Percentiles rank a stretch among this genome's conserved stretches.
phyloP scores from a whole-genome alignment of 176 grass and related monocot species.

The Ananas comosus region DNA sequence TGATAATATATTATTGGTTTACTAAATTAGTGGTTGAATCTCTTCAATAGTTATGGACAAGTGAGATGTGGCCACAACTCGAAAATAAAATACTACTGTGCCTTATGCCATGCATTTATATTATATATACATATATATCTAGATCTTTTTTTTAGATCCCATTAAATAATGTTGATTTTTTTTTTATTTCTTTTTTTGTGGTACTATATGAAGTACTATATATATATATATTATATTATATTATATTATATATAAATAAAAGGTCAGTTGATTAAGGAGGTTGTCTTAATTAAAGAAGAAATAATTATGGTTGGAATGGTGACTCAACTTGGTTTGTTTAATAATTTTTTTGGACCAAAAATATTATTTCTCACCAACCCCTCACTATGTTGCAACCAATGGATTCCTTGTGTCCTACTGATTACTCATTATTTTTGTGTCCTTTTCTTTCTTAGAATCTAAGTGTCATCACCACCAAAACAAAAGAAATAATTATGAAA shows the following conservation, averaged over 20 bases:
- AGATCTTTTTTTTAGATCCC: no score
- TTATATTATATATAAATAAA: neutral
- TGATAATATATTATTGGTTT: neutral
- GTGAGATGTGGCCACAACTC: neutral
- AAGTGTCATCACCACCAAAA: neutral
- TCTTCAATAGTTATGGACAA: neutral
- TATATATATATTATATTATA: neutral
- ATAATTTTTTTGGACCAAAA: neutral
- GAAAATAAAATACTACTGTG: neutral
- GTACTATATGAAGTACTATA: neutral
- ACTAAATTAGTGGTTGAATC: neutral
- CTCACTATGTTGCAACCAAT: neutral
- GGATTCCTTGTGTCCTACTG: neutral
- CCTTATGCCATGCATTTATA: no score
- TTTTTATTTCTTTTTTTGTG: neutral
- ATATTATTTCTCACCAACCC: neutral
- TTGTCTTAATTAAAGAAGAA: neutral
- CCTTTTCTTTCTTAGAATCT: neutral
- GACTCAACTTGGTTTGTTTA: neutral
- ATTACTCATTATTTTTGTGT: slow-evolving; percentile 1
- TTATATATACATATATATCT: no score
- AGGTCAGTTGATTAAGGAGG: neutral
- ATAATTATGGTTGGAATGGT: neutral
- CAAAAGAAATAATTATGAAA: neutral
- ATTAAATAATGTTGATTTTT: no score